phyloP scores from a whole-genome alignment of 2,329 filamentous ascomycete genomes.

The Calonectria multiphialidica region DNA sequence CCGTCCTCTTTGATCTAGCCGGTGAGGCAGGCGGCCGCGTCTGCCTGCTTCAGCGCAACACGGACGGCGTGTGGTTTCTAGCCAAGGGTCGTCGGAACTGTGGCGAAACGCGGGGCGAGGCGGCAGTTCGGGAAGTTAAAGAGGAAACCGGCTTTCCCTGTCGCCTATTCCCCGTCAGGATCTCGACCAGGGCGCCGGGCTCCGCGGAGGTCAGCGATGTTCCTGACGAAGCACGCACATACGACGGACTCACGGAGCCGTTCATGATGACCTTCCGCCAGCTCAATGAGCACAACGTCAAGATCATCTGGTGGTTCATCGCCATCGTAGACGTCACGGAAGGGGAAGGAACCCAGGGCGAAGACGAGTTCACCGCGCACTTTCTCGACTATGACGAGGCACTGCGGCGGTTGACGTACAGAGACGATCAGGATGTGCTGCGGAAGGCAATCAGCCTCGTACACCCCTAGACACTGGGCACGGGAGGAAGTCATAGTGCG shows the following conservation, averaged over 20 bases:
- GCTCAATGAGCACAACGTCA: constrained; percentile 1
- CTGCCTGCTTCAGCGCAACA: constrained; percentile 24
- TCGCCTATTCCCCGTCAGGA: constrained; percentile 15
- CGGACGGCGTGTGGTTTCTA: constrained; percentile 24
- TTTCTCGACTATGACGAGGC: constrained; percentile 22
- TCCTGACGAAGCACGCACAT: constrained; percentile 29
- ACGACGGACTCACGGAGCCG: constrained; percentile 30
- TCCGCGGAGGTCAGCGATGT: constrained; percentile 13
- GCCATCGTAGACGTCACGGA: background rate
- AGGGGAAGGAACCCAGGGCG: background rate
- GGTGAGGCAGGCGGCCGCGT: background rate
- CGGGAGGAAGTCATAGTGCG: background rate
- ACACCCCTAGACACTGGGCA: background rate
- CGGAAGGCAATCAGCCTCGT: constrained; percentile 18
- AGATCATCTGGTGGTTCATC: constrained; percentile 30
- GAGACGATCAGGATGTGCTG: constrained; percentile 15
- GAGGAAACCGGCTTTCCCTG: constrained; percentile 31
- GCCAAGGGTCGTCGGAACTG: constrained; percentile 33
- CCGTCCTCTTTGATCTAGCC: constrained; percentile 32
- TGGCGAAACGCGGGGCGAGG: constrained; percentile 19
- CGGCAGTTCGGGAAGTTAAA: constrained; percentile 26
- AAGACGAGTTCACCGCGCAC: constrained; percentile 11
- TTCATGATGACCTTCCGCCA: constrained; percentile 25
- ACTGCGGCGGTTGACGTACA: constrained; percentile 14
- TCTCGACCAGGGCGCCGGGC: constrained; percentile 24